phyloP scores from a whole-genome alignment of 768 basidiomycete species.

The Hericium erinaceus region DNA sequence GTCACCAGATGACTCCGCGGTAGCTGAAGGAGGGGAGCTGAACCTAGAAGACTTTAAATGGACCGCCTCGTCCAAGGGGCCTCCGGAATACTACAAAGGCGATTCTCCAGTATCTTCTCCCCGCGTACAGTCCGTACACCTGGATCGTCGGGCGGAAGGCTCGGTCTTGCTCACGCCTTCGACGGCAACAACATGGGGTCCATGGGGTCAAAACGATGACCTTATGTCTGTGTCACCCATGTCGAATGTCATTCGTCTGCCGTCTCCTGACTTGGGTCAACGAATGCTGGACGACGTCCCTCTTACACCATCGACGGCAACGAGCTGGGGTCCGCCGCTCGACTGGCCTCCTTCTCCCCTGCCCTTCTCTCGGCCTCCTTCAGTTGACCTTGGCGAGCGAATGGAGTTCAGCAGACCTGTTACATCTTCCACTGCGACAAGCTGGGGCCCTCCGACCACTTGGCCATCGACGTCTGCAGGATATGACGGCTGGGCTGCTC shows the following conservation, averaged over 20 bases:
- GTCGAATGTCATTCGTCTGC: conserved; percentile 9
- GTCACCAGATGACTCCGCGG: conserved; percentile 10
- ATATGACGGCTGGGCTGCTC: not conserved
- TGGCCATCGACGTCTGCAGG: not conserved
- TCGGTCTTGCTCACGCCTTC: conserved; percentile 42
- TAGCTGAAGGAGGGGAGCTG: conserved; percentile 28
- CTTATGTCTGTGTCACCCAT: conserved; percentile 8
- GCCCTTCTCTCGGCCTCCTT: conserved; percentile 8
- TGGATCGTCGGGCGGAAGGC: conserved; percentile 43
- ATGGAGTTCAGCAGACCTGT: conserved; percentile 44
- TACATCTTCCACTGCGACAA: conserved; percentile 39
- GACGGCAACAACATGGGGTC: conserved; percentile 18
- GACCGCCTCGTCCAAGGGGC: conserved; percentile 65
- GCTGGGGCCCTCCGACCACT: conserved; percentile 31
- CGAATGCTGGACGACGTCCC: conserved; percentile 20
- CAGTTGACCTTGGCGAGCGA: conserved; percentile 33
- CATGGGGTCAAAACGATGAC: conserved; percentile 14
- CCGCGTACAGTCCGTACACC: conserved; percentile 43
- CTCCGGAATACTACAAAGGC: conserved; percentile 33
- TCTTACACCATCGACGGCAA: conserved; percentile 15
- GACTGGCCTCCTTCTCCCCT: conserved; percentile 9
- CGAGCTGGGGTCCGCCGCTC: conserved; percentile 12
- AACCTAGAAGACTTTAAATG: conserved; percentile 60
- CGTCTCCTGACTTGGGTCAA: conserved; percentile 22
- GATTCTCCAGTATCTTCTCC: conserved; percentile 30